A percentile compares a stretch with the other conserved stretches of the same genome.
phyloP scores from a whole-genome alignment of 2,329 filamentous ascomycete species.

The Microsporum ferrugineum region DNA sequence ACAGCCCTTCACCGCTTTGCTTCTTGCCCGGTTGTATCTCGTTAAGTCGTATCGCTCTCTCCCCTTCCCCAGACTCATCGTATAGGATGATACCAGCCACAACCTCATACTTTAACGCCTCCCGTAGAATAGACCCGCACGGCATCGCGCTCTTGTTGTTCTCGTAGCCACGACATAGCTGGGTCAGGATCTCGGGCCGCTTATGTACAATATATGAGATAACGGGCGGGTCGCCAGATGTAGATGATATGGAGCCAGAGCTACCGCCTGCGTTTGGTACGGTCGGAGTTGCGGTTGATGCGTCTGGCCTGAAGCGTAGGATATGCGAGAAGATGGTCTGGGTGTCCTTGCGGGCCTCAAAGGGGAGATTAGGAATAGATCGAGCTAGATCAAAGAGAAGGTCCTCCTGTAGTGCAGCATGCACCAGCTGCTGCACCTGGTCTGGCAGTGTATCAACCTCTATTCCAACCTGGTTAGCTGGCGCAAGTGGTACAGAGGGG shows the following conservation, averaged over 20 bases:
- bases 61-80: slow-evolving; percentile 68
- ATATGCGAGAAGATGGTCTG: slow-evolving; percentile 94
- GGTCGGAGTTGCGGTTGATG: slow-evolving; percentile 24
- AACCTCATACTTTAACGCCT: slow-evolving; percentile 82
- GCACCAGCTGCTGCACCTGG: slow-evolving; percentile 75
- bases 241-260: slow-evolving; percentile 16
- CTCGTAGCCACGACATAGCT: slow-evolving; percentile 81
- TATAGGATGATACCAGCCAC: slow-evolving; percentile 86
- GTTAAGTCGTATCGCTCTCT: slow-evolving; percentile 61
- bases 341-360: slow-evolving; percentile 91
- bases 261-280: neutral
- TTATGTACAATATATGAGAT: slow-evolving; percentile 80
- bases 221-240: slow-evolving; percentile 66
- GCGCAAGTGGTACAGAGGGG: slow-evolving; percentile 2
- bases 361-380: slow-evolving; percentile 74
- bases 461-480: slow-evolving; percentile 28
- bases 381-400: slow-evolving; percentile 73
- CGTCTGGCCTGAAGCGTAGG: slow-evolving; percentile 70
- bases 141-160: slow-evolving; percentile 83
- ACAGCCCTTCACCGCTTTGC: slow-evolving; percentile 71
- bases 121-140: slow-evolving; percentile 77
- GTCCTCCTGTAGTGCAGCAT: slow-evolving; percentile 76
- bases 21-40: slow-evolving; percentile 64
- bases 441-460: slow-evolving; percentile 80
- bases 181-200: slow-evolving; percentile 74